Conservation (phyloP, 148 eudicot species). For the Chenopodium album region DNA sequence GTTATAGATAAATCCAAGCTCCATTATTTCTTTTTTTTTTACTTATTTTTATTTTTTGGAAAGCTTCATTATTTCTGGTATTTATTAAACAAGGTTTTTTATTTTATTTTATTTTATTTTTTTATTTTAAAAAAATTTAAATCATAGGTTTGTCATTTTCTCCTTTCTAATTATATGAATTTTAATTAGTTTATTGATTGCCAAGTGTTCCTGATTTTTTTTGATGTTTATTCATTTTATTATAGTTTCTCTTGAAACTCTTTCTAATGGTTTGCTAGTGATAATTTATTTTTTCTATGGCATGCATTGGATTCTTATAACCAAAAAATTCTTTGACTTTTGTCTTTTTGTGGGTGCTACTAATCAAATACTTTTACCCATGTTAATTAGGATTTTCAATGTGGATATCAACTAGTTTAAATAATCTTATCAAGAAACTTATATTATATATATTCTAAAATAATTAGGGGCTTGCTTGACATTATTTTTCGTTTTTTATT, state of each 20-base stretch:
- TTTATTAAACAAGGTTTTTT: constrained; percentile 1
- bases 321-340: not conserved
- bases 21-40: not conserved
- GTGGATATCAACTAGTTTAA: not conserved
- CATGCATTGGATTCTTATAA: constrained; percentile 10
- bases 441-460: no score
- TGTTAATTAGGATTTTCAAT: not conserved
- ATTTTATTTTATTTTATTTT: not conserved
- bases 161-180: constrained; percentile 18
- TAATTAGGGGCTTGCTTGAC: no score
- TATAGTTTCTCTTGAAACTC: not conserved
- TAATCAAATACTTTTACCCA: not conserved
- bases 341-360: not conserved
- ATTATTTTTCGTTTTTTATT: no score
- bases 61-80: not conserved
- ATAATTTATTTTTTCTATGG: not conserved
- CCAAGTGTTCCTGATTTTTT: constrained; percentile 18
- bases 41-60: no score
- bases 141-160: constrained; percentile 23
- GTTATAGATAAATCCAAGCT: constrained; percentile 25
- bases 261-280: not conserved
- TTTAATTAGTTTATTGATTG: not conserved
- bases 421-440: not conserved
- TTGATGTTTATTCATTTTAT: constrained; percentile 9
- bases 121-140: not conserved